These are phyloP conservation scores for Chrysanthemum makinoi DNA, from an alignment of 129 eudicot genomes.

Conservation along the genomic window DNA sequence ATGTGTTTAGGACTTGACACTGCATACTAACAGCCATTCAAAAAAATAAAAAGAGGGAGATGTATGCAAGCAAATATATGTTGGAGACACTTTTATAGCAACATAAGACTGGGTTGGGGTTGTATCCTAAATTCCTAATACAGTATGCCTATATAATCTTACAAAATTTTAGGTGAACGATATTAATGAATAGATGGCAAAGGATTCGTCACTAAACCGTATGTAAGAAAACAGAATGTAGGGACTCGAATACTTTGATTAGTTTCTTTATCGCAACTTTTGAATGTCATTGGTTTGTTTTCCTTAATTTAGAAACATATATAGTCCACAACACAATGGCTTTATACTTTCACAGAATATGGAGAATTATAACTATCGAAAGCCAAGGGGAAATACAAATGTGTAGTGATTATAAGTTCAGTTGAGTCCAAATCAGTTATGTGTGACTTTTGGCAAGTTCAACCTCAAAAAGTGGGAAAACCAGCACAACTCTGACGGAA, in stretches of 20 bases:
- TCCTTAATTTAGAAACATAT: not conserved
- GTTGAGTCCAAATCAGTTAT: slow-evolving; percentile 4
- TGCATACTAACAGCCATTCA: slow-evolving; percentile 24
- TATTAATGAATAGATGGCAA: too few relatives aligned
- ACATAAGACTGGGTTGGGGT: too few relatives aligned
- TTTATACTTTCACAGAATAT: not conserved
- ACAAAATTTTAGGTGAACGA: too few relatives aligned
- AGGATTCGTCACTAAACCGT: too few relatives aligned
- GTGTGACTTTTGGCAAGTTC: slow-evolving; percentile 21
- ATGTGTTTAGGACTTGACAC: slow-evolving; percentile 13
- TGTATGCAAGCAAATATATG: not conserved
- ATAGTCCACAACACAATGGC: not conserved
- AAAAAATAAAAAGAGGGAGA: not conserved
- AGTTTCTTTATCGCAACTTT: too few relatives aligned
- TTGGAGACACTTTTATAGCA: not conserved
- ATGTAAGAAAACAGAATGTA: too few relatives aligned
- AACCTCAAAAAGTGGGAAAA: slow-evolving; percentile 17
- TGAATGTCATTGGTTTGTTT: too few relatives aligned
- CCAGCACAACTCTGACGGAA: not conserved
- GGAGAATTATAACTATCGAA: slow-evolving; percentile 1
- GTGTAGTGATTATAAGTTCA: not conserved
- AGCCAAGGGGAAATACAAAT: not conserved
- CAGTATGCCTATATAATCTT: too few relatives aligned
- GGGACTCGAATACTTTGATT: too few relatives aligned
- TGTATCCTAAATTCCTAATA: too few relatives aligned